phyloP scores from a whole-genome alignment of 805 yeast genomes.

The Komagataella pseudopastoris region DNA sequence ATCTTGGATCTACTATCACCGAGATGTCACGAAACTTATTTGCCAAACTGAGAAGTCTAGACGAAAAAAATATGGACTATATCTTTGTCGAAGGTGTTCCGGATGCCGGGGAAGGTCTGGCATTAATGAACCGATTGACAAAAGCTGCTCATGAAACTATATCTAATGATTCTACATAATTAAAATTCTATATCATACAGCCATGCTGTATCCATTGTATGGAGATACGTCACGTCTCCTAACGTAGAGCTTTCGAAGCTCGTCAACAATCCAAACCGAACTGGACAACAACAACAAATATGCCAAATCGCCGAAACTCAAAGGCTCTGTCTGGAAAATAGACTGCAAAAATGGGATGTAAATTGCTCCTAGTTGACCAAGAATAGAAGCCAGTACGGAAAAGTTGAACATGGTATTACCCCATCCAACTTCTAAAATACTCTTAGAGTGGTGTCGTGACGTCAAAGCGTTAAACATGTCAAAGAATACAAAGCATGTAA shows the following conservation, averaged over 20 bases:
- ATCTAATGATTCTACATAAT: background rate
- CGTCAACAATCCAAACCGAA: constrained; percentile 79
- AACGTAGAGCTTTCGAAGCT: constrained; percentile 44
- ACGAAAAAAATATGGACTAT: constrained; percentile 48
- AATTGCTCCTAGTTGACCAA: constrained; percentile 89
- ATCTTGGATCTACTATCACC: constrained; percentile 30
- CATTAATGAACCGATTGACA: constrained; percentile 81
- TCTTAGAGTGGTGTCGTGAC: constrained; percentile 80
- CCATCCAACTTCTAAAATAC: constrained; percentile 72
- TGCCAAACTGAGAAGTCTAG: constrained; percentile 60
- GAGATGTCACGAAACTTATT: constrained; percentile 72
- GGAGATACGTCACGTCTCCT: background rate
- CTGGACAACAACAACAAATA: constrained; percentile 55
- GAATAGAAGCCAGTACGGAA: constrained; percentile 77
- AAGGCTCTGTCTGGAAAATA: constrained; percentile 90
- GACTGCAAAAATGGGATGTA: constrained; percentile 88
- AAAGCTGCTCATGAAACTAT: constrained; percentile 60
- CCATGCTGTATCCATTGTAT: constrained; percentile 1
- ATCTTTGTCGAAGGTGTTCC: constrained; percentile 79
- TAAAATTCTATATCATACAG: background rate
- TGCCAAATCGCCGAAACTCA: constrained; percentile 54
- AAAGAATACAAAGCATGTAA: constrained; percentile 88
- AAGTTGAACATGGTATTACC: constrained; percentile 83
- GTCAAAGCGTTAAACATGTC: constrained; percentile 96
- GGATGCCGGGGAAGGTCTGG: constrained; percentile 73